Evolutionary conservation across 805 yeast species (phyloP).

Genomic region (Starmerella floricola): DNA sequence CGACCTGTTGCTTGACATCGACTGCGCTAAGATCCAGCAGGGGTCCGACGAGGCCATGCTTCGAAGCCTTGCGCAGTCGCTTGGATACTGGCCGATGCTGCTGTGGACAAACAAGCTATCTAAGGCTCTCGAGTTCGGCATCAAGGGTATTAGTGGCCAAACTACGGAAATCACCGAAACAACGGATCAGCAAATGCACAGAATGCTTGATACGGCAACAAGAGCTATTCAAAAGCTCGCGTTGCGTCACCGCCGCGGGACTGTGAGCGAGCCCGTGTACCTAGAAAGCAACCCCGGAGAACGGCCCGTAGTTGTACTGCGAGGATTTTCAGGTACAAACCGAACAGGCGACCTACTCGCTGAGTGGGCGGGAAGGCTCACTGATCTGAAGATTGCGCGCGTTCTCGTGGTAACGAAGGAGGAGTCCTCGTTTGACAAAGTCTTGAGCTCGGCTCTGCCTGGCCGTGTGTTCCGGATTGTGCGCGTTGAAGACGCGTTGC

Average conservation of each 20-base stretch:
- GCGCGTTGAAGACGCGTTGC: conserved; percentile 69
- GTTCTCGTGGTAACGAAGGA: conserved; percentile 82
- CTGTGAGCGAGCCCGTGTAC: conserved; percentile 14
- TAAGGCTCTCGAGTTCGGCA: conserved; percentile 66
- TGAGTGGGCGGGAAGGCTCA: conserved; percentile 76
- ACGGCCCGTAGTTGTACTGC: conserved; percentile 20
- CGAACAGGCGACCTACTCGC: conserved; percentile 56
- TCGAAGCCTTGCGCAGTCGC: conserved; percentile 52
- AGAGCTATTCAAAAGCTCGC: conserved; percentile 59
- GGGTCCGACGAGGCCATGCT: conserved; percentile 56
- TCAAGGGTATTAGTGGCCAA: conserved; percentile 87
- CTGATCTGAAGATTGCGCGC: conserved; percentile 72
- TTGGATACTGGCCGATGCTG: conserved; percentile 89
- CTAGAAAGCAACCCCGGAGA: conserved; percentile 17
- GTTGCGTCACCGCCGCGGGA: conserved; percentile 28
- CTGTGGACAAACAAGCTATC: conserved; percentile 82
- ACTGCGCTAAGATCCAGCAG: conserved; percentile 66
- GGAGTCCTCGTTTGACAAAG: conserved; percentile 54
- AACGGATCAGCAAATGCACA: conserved; percentile 25
- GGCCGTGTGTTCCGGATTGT: conserved; percentile 72
- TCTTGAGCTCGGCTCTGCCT: conserved; percentile 62
- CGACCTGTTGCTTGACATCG: conserved; percentile 53
- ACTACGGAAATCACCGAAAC: conserved; percentile 25
- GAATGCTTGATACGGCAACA: conserved; percentile 25
- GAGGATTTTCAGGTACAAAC: conserved; percentile 21